These are phyloP conservation scores for Pichia gijzeniarum DNA, from an alignment of 805 yeast genomes.

Conservation along the genomic window DNA sequence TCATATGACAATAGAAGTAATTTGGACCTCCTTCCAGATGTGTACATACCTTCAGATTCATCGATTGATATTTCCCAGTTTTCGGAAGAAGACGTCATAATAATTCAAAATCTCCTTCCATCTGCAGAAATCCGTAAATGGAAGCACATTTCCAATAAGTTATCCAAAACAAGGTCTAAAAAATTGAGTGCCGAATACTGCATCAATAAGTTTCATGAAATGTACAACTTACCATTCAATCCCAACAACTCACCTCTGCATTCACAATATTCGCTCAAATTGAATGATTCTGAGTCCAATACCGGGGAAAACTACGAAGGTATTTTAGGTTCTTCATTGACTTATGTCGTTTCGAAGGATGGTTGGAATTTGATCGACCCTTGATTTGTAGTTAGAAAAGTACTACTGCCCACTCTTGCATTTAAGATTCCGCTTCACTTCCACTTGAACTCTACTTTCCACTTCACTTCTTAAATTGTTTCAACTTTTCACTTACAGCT, in stretches of 20 bases:
- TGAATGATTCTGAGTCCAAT: constrained; percentile 5
- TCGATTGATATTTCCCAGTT: constrained; percentile 20
- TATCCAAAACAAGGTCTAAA: constrained; percentile 27
- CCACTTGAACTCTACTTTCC: too few species aligned
- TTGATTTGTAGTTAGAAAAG: too few species aligned
- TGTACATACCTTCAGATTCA: constrained; percentile 24
- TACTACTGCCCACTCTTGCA: too few species aligned
- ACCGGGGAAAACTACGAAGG: constrained; percentile 25
- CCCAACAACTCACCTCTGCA: constrained; percentile 21
- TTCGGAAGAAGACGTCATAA: constrained; percentile 27
- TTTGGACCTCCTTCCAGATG: constrained; percentile 2
- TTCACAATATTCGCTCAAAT: constrained; percentile 18
- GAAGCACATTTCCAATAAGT: constrained; percentile 27
- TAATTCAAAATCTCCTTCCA: constrained; percentile 25
- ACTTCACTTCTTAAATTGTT: too few species aligned
- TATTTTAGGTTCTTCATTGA: constrained; percentile 28
- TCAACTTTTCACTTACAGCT: too few species aligned
- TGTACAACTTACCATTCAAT: constrained; percentile 29
- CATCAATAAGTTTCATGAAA: constrained; percentile 27
- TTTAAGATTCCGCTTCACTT: too few species aligned
- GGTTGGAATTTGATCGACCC: constrained; percentile 28
- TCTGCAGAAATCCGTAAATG: constrained; percentile 31
- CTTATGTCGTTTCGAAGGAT: constrained; percentile 26
- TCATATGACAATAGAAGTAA: constrained; percentile 4
- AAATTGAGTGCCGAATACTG: constrained; percentile 28